phyloP scores from a whole-genome alignment of 169 alveolate genomes.

The Plasmodium falciparum region DNA sequence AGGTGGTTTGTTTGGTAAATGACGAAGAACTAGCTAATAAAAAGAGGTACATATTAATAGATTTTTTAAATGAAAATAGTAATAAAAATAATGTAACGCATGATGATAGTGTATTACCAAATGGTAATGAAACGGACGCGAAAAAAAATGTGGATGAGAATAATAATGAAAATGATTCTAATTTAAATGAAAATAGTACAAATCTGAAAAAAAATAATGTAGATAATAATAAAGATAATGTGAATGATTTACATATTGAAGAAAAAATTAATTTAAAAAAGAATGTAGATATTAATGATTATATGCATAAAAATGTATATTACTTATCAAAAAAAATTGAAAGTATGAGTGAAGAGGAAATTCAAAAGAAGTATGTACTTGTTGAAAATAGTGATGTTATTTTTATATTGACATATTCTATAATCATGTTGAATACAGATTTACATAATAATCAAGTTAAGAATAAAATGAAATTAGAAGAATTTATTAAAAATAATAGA shows the following conservation, averaged over 20 bases:
- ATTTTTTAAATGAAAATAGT: constrained; percentile 85
- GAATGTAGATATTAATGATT: constrained; percentile 48
- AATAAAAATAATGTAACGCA: not conserved
- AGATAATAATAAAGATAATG: not conserved
- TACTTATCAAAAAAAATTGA: constrained; percentile 39
- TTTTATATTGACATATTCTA: constrained; percentile 90
- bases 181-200: not conserved
- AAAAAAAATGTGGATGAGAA: constrained; percentile 21
- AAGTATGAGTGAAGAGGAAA: constrained; percentile 69
- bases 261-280: constrained; percentile 54
- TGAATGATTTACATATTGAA: constrained; percentile 9
- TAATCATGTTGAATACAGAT: constrained; percentile 94
- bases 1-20: constrained; percentile 27
- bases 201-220: no score
- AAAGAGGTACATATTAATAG: constrained; percentile 83
- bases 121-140: not conserved
- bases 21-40: constrained; percentile 60
- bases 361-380: constrained; percentile 76
- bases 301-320: constrained; percentile 53
- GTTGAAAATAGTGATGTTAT: constrained; percentile 89
- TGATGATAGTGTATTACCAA: not conserved
- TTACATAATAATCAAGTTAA: constrained; percentile 91
- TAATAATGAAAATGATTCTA: not conserved
- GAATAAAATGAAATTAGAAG: constrained; percentile 91
- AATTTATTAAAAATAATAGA: constrained; percentile 90